Evolutionary conservation across 192 early-diverging fungal genomes (phyloP), one percentile per base, ranked within the genome.

Genomic region (Globomyces pollinis-pini): DNA sequence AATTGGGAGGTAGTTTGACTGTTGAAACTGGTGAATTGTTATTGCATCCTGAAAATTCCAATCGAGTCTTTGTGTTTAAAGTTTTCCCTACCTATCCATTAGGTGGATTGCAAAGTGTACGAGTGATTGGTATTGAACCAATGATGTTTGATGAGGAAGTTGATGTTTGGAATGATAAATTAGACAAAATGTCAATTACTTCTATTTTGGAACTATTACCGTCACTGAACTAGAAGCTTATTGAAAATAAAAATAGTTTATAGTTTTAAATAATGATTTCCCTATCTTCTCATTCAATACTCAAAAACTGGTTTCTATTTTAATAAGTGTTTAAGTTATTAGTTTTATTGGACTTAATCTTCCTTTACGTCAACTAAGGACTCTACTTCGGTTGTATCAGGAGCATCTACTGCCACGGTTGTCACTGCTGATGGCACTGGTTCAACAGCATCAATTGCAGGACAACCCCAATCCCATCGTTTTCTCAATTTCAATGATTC

Each of bases 391-490:
- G n/a, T n/a, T n/a, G n/a, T n/a, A n/a, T n/a, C n/a, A n/a, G n/a
- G n/a, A n/a, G n/a, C n/a, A n/a, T n/a, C n/a, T n/a, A n/a, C n/a
- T n/a, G n/a, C n/a, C n/a, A n/a, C n/a, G n/a, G n/a, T n/a, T n/a
- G n/a, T n/a, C n/a, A n/a, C n/a, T n/a, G n/a, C n/a, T n/a, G n/a
- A n/a, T n/a, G n/a, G n/a, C n/a, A n/a, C n/a, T n/a, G n/a, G n/a
- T n/a, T n/a, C n/a, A n/a, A n/a, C n/a, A n/a, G n/a, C n/a, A n/a
- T n/a, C n/a, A n/a, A n/a, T n/a, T n/a, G n/a, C n/a, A n/a, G n/a
- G n/a, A 49, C 91, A 91, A 64, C 86, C 82, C 57, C 80, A 91
- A 68, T 90, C 88, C 93, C 93, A 98, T 0, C 79, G 75, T 3
- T 61, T 73, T 39, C 87, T 61, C 86, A 86, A 83, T 72, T 91